Evolutionary conservation across 1,284 basidiomycete species (phyloP), one percentile per base, ranked within the genome.

Genomic region (Cryptococcus neoformans): DNA sequence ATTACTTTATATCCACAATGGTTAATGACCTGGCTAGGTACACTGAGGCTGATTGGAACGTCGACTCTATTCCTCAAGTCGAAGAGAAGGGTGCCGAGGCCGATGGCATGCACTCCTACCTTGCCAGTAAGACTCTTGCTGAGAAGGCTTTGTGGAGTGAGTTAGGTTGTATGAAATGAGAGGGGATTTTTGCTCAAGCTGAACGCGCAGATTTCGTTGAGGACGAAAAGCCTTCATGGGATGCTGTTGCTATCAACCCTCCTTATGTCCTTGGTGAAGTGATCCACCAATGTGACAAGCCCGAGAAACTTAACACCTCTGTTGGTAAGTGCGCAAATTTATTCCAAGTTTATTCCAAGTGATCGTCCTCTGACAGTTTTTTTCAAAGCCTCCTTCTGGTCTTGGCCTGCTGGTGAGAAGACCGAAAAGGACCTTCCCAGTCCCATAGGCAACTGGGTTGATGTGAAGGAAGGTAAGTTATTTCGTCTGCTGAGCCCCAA

Each of bases 1-100:
- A 4, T 28, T 28, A 28, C 28, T 4, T 28, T 28, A 28, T 28
- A 28, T 28, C 28, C 3, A 4, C 28, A 28, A 28, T 28, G 28
- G 28, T 4, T 28, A 28, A 28, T 28, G 28, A 28, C 28, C 28
- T 28, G 28, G 28, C 28, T 28, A 28, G 28, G 28, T 73, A 68
- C 64, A 70, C 70, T 47, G 73, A 75, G 56, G 57, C 64, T n/a
- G 82, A 87, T 70, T 91, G 88, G 88, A 88, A 90, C 77, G 71
- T 83, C 7, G 77, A 80, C 42, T 80, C 82, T 3, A 72, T 83
- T n/a, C 69, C 80, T 21, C 76, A 81, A 48, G 79, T 86, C n/a
- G 80, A 83, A 65, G 74, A 81, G 59, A 79, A 83, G 52, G 85
- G 86, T 6, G 69, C 76, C 45, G 84, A 83, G 66, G 88, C 87